Percentiles rank a stretch among this genome's conserved stretches.
These are phyloP conservation scores for Osmanthus fragrans DNA, from an alignment of 257 asterid species.

Conservation along the genomic window DNA sequence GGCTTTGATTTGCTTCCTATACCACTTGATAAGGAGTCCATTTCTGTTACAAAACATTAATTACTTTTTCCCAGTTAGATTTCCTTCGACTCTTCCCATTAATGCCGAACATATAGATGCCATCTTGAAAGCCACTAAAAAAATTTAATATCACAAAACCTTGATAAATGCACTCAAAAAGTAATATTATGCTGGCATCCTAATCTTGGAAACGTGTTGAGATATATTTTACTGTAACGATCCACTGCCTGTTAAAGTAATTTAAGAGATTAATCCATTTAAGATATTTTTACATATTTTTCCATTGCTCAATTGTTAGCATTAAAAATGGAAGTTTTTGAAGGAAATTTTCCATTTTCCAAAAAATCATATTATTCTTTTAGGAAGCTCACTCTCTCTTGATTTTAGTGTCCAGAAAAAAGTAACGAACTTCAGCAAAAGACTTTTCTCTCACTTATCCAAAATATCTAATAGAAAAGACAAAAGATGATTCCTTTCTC, in stretches of 20 bases:
- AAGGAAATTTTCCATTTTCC: background rate
- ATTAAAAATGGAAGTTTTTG: background rate
- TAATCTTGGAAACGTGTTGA: background rate
- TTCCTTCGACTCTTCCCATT: constrained; percentile 6
- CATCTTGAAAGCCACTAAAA: background rate
- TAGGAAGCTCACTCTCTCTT: background rate
- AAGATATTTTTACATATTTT: background rate
- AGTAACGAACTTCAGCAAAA: background rate
- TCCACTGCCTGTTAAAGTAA: background rate
- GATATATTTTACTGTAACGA: background rate
- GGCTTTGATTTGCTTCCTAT: constrained; percentile 99
- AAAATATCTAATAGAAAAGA: background rate
- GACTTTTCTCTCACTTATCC: background rate
- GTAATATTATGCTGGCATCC: background rate
- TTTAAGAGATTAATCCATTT: background rate
- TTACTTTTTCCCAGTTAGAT: constrained; percentile 67
- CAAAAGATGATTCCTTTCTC: background rate
- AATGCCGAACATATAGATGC: background rate
- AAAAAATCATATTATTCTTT: background rate
- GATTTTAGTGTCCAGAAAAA: background rate
- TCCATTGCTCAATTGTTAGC: background rate
- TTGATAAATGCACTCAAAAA: background rate
- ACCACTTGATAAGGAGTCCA: constrained; percentile 89
- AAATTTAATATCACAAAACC: background rate
- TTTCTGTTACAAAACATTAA: constrained; percentile 90